Base-by-base conservation (phyloP, 1,139 yeast genomes). In the Lodderomyces parapsilosis region DNA sequence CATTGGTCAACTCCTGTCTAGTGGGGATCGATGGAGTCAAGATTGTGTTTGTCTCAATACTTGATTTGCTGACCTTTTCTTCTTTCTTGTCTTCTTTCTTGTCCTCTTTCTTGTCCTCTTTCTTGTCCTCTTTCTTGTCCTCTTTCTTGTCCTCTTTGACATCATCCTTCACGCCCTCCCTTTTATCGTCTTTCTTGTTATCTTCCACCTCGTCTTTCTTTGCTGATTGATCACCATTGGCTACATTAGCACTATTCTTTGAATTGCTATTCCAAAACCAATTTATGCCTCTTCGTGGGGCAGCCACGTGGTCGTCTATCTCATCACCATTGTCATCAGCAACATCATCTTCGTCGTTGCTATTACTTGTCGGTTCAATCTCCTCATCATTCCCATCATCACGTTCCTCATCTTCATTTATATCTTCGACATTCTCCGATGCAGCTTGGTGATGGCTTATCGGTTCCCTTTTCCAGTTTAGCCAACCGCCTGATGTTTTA, bases 241-340 rank as follows among this genome's bases (percentile, higher is more conserved):
- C 22, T 22, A 31, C 35, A 13, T 19, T 44, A 11, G 31, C 15
- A 18, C 23, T 24, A 19, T 27, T 35, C 24, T 41, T 53, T 18
- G 41, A 41, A 36, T 44, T 37, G 27, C 28, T 49, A 36, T 56
- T 65, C 77, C 77, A 71, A 47, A 71, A 71, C 76, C 76, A 71
- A 22, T 60, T 45, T 2, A 63, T 55, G 41, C 61, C 59, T 48
- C 59, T 68, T 51, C 62, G 64, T 18, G 61, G 54, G 42, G 58
- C 32, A 39, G 57, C 55, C 7, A 60, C 59, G 37, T 66, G 68
- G 38, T 68, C 73, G 36, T 63, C 70, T 3, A 66, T 55, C 41
- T 64, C 74, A 43, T 68, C 71, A 9, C 60, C 61, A 36, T 56
- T 55, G 43, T 59, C 62, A 34, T 62, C 64, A 7, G 60, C 56